Percentiles rank a stretch among this genome's conserved stretches.
Conservation (phyloP, 2,329 filamentous ascomycete genomes). For the Fusarium sp. region DNA sequence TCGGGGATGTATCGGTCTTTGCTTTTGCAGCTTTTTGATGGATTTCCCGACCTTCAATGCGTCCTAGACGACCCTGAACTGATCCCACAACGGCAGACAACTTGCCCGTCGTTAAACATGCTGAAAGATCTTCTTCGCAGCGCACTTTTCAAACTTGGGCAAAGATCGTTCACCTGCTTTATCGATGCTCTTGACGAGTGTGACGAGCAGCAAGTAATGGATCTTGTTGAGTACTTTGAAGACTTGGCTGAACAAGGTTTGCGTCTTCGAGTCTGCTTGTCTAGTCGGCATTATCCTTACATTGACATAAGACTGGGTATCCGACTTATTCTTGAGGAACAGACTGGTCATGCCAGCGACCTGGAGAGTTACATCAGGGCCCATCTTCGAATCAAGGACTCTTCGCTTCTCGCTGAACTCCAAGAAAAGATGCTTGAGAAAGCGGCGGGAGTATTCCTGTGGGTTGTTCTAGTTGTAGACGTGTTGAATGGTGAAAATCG, state of each 20-base stretch:
- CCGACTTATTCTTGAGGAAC: constrained; percentile 46
- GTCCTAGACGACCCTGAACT: constrained; percentile 48
- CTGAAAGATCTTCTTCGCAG: constrained; percentile 10
- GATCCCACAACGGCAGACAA: accelerated
- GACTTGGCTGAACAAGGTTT: constrained; percentile 47
- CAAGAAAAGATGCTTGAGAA: constrained; percentile 52
- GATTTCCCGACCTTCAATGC: constrained; percentile 52
- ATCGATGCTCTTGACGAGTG: constrained; percentile 67
- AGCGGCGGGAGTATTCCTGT: constrained; percentile 61
- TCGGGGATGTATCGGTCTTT: constrained; percentile 67
- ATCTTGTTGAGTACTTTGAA: constrained; percentile 61
- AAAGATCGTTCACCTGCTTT: constrained; percentile 27
- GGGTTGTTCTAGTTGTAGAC: constrained; percentile 58
- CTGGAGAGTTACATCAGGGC: constrained; percentile 41
- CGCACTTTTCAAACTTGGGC: accelerated
- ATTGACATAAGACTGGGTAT: constrained; percentile 53
- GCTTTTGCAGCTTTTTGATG: constrained; percentile 61
- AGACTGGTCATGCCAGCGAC: constrained; percentile 47
- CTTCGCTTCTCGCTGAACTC: not conserved
- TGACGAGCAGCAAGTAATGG: constrained; percentile 56
- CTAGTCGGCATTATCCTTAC: constrained; percentile 64
- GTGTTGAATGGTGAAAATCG: constrained; percentile 57
- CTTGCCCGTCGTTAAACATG: not conserved
- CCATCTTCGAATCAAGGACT: constrained; percentile 13
- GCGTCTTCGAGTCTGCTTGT: constrained; percentile 58